Base-by-base conservation (phyloP, 2,329 filamentous ascomycete genomes). In the Aspergillus piperis region DNA sequence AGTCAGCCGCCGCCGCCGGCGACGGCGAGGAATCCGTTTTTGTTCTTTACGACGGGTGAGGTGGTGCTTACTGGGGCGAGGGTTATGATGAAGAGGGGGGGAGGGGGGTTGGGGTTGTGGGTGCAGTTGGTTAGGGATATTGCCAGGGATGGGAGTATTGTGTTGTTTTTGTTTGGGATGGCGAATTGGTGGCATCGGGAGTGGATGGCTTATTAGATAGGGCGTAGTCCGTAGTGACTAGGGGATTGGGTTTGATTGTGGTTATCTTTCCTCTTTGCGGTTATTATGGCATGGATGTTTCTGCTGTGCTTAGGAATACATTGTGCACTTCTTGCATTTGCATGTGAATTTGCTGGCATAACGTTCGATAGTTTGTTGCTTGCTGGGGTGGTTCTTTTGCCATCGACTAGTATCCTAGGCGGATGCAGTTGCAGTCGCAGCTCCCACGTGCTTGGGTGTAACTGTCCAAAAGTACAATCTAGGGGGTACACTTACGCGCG, bases 1-100 rank as follows among this genome's bases (percentile, higher is more conserved):
- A 71, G 66, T 58, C 70, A 71, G 36, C 77, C 78, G 19, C 79
- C 79, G 3, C 76, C 77, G 36, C 79, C 78, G 25, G 76, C 79
- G 11, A 80, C 78, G 21, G 76, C 71, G 23, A 76, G 76, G 67
- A 81, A 77, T 54, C 79, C 79, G 10, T 80, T 79, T 59, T 53
- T 77, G 39, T 70, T 78, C n/a, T 81, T 82, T 60, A 68, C 77
- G 36, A 81, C 77, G n/a, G 79, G 77, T 8, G 79, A 82, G 66
- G 52, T 81, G 62, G 56, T 80, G 36, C 64, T 82, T 58, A 73
- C 72, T 54, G 74, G 74, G 19, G 69, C 75, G 15, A 71, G 77
- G 65, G 67, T 77, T 36, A 62, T 76, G 57, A 59, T 70, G 36
- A 69, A 66, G 59, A 54, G 61, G 17, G 58, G 68, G 59, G 64